Base-by-base conservation (phyloP, 2,329 filamentous ascomycete species). In the Aspergillus ibericus region DNA sequence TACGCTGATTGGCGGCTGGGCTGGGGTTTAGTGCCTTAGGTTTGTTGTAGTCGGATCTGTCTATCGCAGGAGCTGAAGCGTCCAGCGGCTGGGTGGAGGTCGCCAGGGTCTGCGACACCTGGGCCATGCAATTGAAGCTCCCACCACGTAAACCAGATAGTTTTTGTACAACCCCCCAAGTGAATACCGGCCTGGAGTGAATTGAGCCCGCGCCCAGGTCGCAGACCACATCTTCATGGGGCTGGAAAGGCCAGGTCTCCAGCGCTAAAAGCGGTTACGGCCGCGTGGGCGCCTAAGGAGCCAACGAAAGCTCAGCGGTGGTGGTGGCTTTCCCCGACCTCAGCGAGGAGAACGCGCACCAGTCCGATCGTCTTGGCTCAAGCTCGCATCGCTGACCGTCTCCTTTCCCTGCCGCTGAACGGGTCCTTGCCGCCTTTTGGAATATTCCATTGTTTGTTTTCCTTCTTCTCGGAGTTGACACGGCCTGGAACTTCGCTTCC, bases 191-290 rank as follows among this genome's bases (percentile, higher is more conserved):
- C 32, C 8, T 35, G 27, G 32, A 50, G 29, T 36, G 29, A 18
- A 42, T 52, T 29, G 44, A 25, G 27, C 12, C 15, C 34, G 38
- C 40, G 48, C 22, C 44, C 20, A n/a, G 18, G 44, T 40, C 46
- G 29, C 53, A 50, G 35, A 53, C 54, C 46, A 55, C 44, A 42
- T 36, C 44, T 56, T 50, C 34, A 55, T 55, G 58, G 60, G 58
- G 46, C 22, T 59, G 44, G 53, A 44, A 55, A 40, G 27, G 46
- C 34, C 34, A 58, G 25, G 35, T 44, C 29, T 18, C 53, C 25
- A 72, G 68, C 66, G 66, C 64, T 62, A 66, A 68, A 61, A 58
- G 66, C 66, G 66, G 66, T 60, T 66, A 63, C 53, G 55, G 46
- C 58, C 57, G 57, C 50, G 51, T 61, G 61, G 59, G 65, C 66